Evolutionary conservation across 441 rosid species (phyloP), one percentile per base, ranked within the genome.

Genomic region (Bocquillonia castaneifolia): DNA sequence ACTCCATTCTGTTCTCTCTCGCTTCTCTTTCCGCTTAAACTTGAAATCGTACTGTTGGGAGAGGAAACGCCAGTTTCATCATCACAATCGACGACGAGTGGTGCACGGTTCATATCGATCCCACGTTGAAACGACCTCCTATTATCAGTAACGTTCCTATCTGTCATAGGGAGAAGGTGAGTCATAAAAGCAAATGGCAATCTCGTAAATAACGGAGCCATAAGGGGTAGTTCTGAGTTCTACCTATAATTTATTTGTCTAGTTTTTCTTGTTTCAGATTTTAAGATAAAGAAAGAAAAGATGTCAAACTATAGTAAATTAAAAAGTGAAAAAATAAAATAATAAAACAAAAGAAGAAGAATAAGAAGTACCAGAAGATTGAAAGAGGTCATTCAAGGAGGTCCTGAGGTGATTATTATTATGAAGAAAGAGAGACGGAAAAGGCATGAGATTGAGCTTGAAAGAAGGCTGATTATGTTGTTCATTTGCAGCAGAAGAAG

Each of bases 1-100:
- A 83, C 96, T 9, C 84, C 81, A 6, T 73, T 54, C 20, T 75
- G 74, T n/a, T 86, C 90, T 51, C 93, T 78, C 76, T 88, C 96
- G 65, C 76, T 82, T 51, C 86, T 78, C 78, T 90, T 90, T 44
- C 93, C 93, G 44, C 95, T 86, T 31, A 85, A 39, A 70, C 92
- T 87, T 29, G 97, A 92, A 42, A 92, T 62, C 6, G 93, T 84
- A 76, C 97, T 90, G 81, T 88, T 90, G 1, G 97, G 97, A 0
- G 98, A 92, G 0, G 98, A 90, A 17, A 77, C 87, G 36, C 87
- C 90, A 4, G 71, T 80, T 64, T 90, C 96, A 45, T 87, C 93
- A 40, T 90, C 96, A 26, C 77, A 78, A 32, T 84, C 91, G 34
- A 26, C 70, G 63, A 44, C 15, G 15, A 85, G 52, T 6, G 93